A percentile compares a stretch with the other conserved stretches of the same genome.
Evolutionary conservation across 1,139 yeast species (phyloP).

Genomic region (Candida sp.): DNA sequence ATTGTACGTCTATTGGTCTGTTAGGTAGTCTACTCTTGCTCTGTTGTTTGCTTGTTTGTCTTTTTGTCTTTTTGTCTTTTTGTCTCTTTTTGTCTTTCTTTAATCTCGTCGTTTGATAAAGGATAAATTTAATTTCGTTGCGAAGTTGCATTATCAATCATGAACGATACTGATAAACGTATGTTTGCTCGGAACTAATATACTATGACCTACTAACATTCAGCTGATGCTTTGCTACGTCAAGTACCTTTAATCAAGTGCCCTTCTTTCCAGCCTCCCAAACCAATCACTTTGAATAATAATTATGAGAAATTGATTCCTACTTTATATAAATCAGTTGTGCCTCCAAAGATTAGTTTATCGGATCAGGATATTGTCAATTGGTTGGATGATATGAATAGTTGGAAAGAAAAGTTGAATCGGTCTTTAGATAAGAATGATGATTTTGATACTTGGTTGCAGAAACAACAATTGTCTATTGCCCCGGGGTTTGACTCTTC

Average conservation of each 20-base stretch:
- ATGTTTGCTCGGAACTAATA: constrained; percentile 1
- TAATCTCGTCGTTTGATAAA: no score
- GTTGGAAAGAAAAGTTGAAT: constrained; percentile 11
- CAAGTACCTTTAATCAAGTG: constrained; percentile 60
- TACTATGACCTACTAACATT: constrained; percentile 5
- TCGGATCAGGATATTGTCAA: constrained; percentile 21
- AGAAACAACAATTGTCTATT: constrained; percentile 26
- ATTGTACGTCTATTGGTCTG: no score
- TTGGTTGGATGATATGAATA: constrained; percentile 28
- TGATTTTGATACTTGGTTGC: constrained; percentile 31
- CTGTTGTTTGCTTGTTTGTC: no score
- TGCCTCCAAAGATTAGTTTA: constrained; percentile 38
- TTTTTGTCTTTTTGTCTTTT: no score
- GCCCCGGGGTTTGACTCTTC: constrained; percentile 42
- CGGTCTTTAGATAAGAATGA: constrained; percentile 9
- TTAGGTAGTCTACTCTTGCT: no score
- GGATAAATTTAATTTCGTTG: neutral
- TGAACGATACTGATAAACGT: constrained; percentile 20
- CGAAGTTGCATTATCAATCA: neutral
- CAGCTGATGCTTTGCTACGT: constrained; percentile 49
- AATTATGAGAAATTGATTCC: constrained; percentile 45
- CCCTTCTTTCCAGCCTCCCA: constrained; percentile 55
- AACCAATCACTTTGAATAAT: constrained; percentile 51
- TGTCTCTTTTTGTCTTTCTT: no score
- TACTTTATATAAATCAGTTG: constrained; percentile 26